Evolutionary conservation across 2,329 filamentous ascomycete species (phyloP).

Genomic region (Teratosphaeria viscida): DNA sequence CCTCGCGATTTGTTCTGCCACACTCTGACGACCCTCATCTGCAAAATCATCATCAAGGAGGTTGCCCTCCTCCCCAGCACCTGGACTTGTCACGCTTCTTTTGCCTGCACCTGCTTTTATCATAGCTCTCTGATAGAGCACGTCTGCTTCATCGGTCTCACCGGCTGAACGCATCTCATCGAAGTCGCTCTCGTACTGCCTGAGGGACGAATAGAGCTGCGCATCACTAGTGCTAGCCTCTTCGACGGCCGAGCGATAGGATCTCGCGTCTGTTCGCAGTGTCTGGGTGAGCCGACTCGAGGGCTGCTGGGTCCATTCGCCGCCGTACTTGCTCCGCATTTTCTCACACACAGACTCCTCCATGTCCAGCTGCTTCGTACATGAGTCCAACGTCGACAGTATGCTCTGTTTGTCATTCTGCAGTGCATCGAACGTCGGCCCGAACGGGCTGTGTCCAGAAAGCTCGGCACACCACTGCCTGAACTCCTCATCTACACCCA

Average conservation of each 20-base stretch:
- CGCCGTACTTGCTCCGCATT: conserved; percentile 95
- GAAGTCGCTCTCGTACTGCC: conserved; percentile 79
- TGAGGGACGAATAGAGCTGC: conserved; percentile 70
- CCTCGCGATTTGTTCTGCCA: conserved; percentile 76
- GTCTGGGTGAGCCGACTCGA: conserved; percentile 84
- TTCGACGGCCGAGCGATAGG: conserved; percentile 79
- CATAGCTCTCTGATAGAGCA: conserved; percentile 78
- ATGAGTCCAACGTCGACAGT: conserved; percentile 60
- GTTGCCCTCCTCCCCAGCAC: conserved; percentile 58
- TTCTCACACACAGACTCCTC: conserved; percentile 98
- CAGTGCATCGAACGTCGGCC: conserved; percentile 66
- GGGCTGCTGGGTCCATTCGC: conserved; percentile 94
- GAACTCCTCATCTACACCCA: conserved; percentile 73
- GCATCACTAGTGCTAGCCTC: conserved; percentile 80
- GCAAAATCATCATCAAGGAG: conserved; percentile 79
- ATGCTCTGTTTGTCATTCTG: conserved; percentile 69
- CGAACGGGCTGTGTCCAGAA: conserved; percentile 71
- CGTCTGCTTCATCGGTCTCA: conserved; percentile 75
- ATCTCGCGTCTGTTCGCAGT: conserved; percentile 73
- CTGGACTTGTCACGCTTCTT: conserved; percentile 48
- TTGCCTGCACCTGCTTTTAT: conserved; percentile 62
- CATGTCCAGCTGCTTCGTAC: conserved; percentile 83
- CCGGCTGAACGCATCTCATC: conserved; percentile 90
- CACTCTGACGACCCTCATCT: conserved; percentile 66
- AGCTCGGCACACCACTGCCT: conserved; percentile 89